Evolutionary conservation across 768 basidiomycete genomes (phyloP).

Genomic region (Agaricus subrufescens): DNA sequence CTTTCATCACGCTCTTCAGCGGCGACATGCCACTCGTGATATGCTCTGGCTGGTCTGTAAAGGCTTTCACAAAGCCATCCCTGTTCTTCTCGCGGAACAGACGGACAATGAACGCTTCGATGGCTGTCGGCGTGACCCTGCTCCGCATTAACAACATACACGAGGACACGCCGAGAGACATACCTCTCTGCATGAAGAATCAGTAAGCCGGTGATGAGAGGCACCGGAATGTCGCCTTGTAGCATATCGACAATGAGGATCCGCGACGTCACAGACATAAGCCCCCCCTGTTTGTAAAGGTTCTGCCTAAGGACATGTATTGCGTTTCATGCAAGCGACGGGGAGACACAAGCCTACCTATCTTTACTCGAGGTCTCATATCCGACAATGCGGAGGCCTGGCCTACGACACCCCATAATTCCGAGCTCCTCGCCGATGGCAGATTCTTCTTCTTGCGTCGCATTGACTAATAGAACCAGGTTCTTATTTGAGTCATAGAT

Average conservation of each 20-base stretch:
- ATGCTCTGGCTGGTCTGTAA: slow-evolving; percentile 94
- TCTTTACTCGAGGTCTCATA: slow-evolving; percentile 80
- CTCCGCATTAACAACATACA: slow-evolving; percentile 1
- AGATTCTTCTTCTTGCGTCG: slow-evolving; percentile 80
- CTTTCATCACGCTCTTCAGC: slow-evolving; percentile 87
- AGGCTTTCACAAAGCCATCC: slow-evolving; percentile 91
- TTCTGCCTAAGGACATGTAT: slow-evolving; percentile 50
- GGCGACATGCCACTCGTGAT: slow-evolving; percentile 93
- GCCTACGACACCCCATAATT: slow-evolving; percentile 85
- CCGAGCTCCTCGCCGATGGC: slow-evolving; percentile 92
- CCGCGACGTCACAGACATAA: slow-evolving; percentile 88
- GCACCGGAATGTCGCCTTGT: slow-evolving; percentile 76
- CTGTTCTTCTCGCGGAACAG: slow-evolving; percentile 88
- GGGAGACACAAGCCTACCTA: slow-evolving; percentile 44
- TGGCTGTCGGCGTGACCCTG: slow-evolving; percentile 78
- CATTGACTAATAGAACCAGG: slow-evolving; percentile 82
- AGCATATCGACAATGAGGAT: slow-evolving; percentile 96
- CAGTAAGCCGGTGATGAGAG: slow-evolving; percentile 85
- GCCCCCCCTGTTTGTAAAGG: slow-evolving; percentile 82
- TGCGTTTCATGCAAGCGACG: not conserved
- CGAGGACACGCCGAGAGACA: slow-evolving; percentile 12
- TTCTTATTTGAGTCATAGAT: slow-evolving; percentile 86
- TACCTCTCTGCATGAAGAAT: slow-evolving; percentile 91
- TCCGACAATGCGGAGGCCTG: slow-evolving; percentile 76
- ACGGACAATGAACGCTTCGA: slow-evolving; percentile 92